Conservation (phyloP, 176 grass and related monocot species). For the Ensete ventricosum region DNA sequence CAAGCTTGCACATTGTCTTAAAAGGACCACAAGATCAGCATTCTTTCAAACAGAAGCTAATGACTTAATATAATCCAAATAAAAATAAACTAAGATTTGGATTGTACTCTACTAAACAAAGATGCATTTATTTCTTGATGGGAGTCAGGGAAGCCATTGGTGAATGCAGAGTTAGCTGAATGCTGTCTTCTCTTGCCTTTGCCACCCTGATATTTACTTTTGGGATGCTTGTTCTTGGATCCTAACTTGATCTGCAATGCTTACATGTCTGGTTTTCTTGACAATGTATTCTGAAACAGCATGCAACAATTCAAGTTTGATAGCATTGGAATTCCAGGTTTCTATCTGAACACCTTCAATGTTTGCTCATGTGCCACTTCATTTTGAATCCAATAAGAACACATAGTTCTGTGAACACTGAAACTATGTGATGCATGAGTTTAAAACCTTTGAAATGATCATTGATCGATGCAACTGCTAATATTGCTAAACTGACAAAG, state of each 20-base stretch:
- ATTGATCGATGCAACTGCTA: not conserved
- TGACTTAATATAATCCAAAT: not conserved
- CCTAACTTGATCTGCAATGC: not conserved
- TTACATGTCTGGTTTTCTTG: not conserved
- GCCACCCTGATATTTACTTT: conserved; percentile 82
- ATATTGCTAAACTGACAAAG: not conserved
- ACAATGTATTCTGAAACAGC: no score
- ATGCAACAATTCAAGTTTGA: no score
- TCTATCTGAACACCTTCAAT: no score
- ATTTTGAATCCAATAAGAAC: no score
- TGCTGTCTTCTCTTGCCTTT: conserved; percentile 68
- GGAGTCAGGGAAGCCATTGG: conserved; percentile 77
- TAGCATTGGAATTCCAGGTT: no score
- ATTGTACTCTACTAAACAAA: not conserved
- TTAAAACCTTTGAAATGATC: no score
- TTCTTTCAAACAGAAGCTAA: not conserved
- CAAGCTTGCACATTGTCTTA: no score
- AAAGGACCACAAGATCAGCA: no score
- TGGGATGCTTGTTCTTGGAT: conserved; percentile 8
- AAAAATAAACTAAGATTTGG: not conserved
- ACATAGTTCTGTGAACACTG: no score
- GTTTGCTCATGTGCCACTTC: no score
- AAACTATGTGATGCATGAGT: no score
- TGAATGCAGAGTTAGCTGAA: conserved; percentile 83
- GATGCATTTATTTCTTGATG: conserved; percentile 18